Percentiles rank a stretch among this genome's conserved stretches.
Conservation (phyloP, 2,329 filamentous ascomycete genomes). For the Xylariaceae sp. region DNA sequence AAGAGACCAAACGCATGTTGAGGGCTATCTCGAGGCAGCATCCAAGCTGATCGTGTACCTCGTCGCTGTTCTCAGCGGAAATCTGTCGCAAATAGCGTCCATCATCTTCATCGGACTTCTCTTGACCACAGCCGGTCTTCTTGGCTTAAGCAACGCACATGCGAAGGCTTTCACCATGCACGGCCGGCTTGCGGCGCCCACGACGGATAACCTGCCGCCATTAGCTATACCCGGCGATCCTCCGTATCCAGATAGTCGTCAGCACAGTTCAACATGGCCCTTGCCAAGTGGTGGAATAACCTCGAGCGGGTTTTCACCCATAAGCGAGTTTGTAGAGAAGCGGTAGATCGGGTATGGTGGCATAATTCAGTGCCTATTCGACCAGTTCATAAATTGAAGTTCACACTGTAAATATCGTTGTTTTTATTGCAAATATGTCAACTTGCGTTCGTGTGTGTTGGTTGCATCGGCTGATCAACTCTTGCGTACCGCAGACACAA, state of each 20-base stretch:
- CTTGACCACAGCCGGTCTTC: conserved; percentile 48
- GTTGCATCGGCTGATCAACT: neutral
- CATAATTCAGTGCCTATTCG: too few species aligned
- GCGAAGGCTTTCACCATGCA: conserved; percentile 48
- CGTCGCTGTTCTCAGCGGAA: conserved; percentile 51
- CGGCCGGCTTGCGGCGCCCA: conserved; percentile 43
- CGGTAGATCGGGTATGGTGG: too few species aligned
- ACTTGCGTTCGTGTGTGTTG: neutral
- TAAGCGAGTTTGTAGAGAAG: conserved; percentile 23
- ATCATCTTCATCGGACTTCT: conserved; percentile 49
- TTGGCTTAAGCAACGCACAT: conserved; percentile 52
- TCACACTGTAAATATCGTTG: too few species aligned
- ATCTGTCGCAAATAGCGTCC: conserved; percentile 50
- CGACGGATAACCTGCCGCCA: conserved; percentile 26
- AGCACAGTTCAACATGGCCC: conserved; percentile 22
- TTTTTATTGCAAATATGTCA: too few species aligned
- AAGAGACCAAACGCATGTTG: conserved; percentile 44
- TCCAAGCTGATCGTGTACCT: conserved; percentile 57
- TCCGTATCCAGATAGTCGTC: conserved; percentile 25
- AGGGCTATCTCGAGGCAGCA: conserved; percentile 49
- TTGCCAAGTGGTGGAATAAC: conserved; percentile 18
- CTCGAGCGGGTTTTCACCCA: conserved; percentile 26
- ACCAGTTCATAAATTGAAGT: too few species aligned
- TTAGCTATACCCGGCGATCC: neutral
- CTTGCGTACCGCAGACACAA: too few species aligned